These are phyloP conservation scores for Setaria italica DNA, from an alignment of 202 grass and related monocot species.

Conservation along the genomic window DNA sequence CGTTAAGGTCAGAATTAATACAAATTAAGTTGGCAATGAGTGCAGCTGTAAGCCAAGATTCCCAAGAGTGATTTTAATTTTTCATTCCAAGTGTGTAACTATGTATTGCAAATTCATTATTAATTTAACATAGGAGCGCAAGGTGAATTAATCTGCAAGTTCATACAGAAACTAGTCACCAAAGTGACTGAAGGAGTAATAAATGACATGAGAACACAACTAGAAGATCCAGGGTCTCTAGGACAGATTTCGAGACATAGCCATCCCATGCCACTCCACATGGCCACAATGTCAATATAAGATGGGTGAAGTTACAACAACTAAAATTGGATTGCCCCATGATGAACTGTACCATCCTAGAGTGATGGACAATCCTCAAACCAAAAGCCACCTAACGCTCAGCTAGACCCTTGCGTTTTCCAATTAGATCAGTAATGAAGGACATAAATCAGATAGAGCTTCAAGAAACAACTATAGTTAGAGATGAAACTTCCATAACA, in stretches of 20 bases:
- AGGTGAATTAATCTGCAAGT: slow-evolving; percentile 2
- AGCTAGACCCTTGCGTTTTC: neutral
- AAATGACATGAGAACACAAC: neutral
- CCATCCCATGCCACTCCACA: neutral
- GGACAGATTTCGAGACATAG: neutral
- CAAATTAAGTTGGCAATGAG: neutral
- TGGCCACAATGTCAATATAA: neutral
- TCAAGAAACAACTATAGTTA: slow-evolving; percentile 1
- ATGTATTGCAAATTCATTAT: neutral
- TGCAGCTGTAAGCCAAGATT: neutral
- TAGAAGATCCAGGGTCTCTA: neutral
- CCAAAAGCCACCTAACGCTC: slow-evolving; percentile 21
- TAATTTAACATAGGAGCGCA: neutral
- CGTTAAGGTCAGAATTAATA: neutral
- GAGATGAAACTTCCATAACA: neutral
- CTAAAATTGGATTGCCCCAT: slow-evolving; percentile 5
- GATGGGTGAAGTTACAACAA: neutral
- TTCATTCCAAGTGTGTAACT: neutral
- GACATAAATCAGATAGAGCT: neutral
- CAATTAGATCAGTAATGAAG: neutral
- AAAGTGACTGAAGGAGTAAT: neutral
- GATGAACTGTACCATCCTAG: neutral
- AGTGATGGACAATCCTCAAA: neutral
- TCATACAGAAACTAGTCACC: neutral
- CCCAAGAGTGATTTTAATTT: neutral